Conservation (phyloP, 108 stramenopile species). For the Parmales sp. region DNA sequence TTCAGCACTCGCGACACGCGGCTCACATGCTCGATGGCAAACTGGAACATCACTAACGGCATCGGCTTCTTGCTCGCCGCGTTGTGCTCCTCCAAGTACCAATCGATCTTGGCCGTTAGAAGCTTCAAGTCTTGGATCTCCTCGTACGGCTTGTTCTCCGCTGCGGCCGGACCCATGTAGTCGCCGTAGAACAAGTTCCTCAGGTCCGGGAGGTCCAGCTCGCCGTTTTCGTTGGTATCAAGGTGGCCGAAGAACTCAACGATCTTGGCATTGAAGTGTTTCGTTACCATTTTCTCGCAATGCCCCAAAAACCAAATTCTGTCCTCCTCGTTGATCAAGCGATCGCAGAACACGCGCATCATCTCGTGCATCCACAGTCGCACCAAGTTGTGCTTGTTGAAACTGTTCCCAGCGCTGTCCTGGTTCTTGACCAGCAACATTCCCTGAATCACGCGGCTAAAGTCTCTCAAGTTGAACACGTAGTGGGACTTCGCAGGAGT, state of each 20-base stretch:
- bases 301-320: constrained; percentile 47
- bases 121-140: constrained; percentile 32
- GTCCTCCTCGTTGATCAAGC: constrained; percentile 44
- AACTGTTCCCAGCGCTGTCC: constrained; percentile 17
- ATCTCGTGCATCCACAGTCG: constrained; percentile 54
- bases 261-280: constrained; percentile 38
- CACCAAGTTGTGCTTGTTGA: constrained; percentile 14
- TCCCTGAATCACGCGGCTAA: constrained; percentile 49
- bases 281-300: constrained; percentile 19
- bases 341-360: constrained; percentile 49
- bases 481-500: constrained; percentile 59
- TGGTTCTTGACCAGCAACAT: constrained; percentile 40
- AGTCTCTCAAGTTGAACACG: constrained; percentile 61
- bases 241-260: constrained; percentile 33
- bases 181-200: constrained; percentile 48
- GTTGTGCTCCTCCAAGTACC: constrained; percentile 43
- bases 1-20: constrained; percentile 38
- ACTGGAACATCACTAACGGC: constrained; percentile 55
- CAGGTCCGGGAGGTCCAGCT: constrained; percentile 36
- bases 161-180: constrained; percentile 32
- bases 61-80: constrained; percentile 33
- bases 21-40: constrained; percentile 53
- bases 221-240: background rate
- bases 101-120: constrained; percentile 30
- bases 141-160: constrained; percentile 28